Evolutionary conservation across 2,329 filamentous ascomycete species (phyloP).

Genomic region (Incumbomyces lentus): DNA sequence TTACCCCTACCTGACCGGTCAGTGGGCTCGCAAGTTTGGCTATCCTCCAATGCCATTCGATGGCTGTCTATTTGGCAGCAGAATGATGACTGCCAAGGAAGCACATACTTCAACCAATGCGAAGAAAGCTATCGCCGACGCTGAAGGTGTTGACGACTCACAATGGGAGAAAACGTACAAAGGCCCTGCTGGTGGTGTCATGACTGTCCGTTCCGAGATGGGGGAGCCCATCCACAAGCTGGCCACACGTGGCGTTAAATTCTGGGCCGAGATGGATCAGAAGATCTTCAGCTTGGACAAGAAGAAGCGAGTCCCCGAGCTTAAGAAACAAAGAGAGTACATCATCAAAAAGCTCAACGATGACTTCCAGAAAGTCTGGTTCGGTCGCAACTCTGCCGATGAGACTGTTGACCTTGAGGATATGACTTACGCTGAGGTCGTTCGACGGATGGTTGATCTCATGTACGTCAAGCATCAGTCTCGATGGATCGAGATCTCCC

Average conservation of each 20-base stretch:
- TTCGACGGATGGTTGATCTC: conserved; percentile 76
- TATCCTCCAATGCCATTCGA: conserved; percentile 93
- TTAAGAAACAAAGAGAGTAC: conserved; percentile 79
- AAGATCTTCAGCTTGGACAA: conserved; percentile 97
- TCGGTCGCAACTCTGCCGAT: conserved; percentile 71
- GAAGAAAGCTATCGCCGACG: conserved; percentile 82
- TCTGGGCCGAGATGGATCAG: conserved; percentile 98
- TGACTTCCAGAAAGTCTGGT: conserved; percentile 96
- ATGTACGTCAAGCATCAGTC: conserved; percentile 86
- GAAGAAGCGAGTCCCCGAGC: conserved; percentile 77
- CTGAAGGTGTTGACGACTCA: conserved; percentile 66
- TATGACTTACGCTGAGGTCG: conserved; percentile 88
- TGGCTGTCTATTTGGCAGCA: conserved; percentile 79
- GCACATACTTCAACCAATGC: conserved; percentile 77
- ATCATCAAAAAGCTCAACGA: conserved; percentile 95
- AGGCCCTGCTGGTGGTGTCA: conserved; percentile 79
- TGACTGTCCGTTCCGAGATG: conserved; percentile 97
- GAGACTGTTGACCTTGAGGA: conserved; percentile 81
- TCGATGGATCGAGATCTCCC: conserved; percentile 83
- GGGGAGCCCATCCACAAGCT: conserved; percentile 99
- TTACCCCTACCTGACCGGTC: conserved; percentile 81
- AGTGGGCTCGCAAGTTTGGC: conserved; percentile 76
- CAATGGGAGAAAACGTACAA: conserved; percentile 94
- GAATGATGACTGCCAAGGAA: conserved; percentile 92
- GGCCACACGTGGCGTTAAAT: conserved; percentile 85